Percentiles rank a stretch among this genome's conserved stretches.
These are phyloP conservation scores for Penicillium sp. DNA, from an alignment of 2,329 filamentous ascomycete species.

Conservation along the genomic window DNA sequence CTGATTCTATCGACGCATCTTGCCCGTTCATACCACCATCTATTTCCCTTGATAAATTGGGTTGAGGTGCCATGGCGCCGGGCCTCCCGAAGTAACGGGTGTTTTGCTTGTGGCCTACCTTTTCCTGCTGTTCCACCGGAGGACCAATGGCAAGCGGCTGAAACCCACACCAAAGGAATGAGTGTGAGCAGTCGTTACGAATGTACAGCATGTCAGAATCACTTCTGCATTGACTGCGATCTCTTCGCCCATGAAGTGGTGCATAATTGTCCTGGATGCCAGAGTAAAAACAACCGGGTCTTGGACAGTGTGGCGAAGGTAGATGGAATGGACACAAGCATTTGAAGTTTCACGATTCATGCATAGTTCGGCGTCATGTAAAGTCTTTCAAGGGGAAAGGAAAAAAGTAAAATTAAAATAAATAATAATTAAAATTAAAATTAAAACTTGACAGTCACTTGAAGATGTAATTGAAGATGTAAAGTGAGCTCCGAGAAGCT, in stretches of 20 bases:
- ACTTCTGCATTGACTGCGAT: conserved; percentile 98
- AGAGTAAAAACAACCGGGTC: conserved; percentile 40
- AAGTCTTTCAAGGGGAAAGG: not conserved
- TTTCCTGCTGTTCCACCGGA: conserved; percentile 62
- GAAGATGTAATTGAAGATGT: too few relatives aligned
- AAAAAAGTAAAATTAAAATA: not conserved
- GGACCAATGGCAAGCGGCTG: conserved; percentile 34
- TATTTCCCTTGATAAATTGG: conserved; percentile 91
- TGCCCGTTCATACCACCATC: conserved; percentile 87
- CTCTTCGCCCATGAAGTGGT: conserved; percentile 91
- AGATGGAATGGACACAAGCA: conserved; percentile 38
- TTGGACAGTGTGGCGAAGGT: conserved; percentile 14
- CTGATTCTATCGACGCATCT: conserved; percentile 92
- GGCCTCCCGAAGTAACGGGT: conserved; percentile 64
- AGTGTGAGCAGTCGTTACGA: conserved; percentile 87
- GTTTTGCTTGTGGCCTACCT: conserved; percentile 72
- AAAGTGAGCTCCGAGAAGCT: not conserved
- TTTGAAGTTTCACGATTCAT: conserved; percentile 15
- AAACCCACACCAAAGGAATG: conserved; percentile 60
- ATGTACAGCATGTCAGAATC: conserved; percentile 80
- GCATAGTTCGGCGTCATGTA: conserved; percentile 10
- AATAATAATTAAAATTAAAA: too few relatives aligned
- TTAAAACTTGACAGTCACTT: too few relatives aligned
- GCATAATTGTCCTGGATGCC: conserved; percentile 94
- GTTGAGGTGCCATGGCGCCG: conserved; percentile 81